phyloP scores from a whole-genome alignment of 179 eudicot genomes.

The Pouteria campechiana region DNA sequence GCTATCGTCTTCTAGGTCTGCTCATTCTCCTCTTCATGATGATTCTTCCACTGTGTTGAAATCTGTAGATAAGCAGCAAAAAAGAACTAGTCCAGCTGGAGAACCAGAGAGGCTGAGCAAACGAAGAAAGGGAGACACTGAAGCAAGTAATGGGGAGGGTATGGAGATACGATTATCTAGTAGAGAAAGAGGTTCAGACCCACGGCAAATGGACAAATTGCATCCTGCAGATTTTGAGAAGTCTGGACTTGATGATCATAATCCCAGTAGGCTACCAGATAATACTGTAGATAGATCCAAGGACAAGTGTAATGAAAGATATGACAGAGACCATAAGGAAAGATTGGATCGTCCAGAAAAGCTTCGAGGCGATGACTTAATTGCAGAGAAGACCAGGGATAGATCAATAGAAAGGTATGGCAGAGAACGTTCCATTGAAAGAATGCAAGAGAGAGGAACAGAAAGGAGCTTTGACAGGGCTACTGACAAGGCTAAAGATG shows the following conservation, averaged over 20 bases:
- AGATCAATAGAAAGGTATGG: constrained; percentile 80
- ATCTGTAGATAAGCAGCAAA: constrained; percentile 51
- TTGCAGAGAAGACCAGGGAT: constrained; percentile 56
- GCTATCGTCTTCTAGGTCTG: constrained; percentile 32
- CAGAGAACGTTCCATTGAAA: constrained; percentile 84
- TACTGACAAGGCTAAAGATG: constrained; percentile 56
- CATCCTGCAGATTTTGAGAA: constrained; percentile 38
- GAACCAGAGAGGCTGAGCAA: constrained; percentile 72
- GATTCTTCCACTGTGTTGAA: constrained; percentile 24
- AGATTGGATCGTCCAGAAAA: constrained; percentile 63
- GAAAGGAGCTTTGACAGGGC: constrained; percentile 61
- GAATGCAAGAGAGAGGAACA: constrained; percentile 45
- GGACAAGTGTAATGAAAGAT: constrained; percentile 64
- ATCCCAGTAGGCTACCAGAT: constrained; percentile 29
- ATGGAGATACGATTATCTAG: constrained; percentile 55
- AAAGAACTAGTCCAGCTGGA: constrained; percentile 79
- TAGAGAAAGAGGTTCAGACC: constrained; percentile 42
- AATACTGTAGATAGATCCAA: constrained; percentile 47
- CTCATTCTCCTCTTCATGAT: constrained; percentile 78
- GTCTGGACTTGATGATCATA: constrained; percentile 41
- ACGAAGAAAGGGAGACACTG: constrained; percentile 73
- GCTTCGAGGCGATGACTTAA: constrained; percentile 57
- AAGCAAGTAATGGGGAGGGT: constrained; percentile 47
- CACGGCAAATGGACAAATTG: constrained; percentile 35
- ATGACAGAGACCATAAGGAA: constrained; percentile 76